These are phyloP conservation scores for Penicillium ucsense DNA, from an alignment of 495 filamentous ascomycete species.

Conservation along the genomic window DNA sequence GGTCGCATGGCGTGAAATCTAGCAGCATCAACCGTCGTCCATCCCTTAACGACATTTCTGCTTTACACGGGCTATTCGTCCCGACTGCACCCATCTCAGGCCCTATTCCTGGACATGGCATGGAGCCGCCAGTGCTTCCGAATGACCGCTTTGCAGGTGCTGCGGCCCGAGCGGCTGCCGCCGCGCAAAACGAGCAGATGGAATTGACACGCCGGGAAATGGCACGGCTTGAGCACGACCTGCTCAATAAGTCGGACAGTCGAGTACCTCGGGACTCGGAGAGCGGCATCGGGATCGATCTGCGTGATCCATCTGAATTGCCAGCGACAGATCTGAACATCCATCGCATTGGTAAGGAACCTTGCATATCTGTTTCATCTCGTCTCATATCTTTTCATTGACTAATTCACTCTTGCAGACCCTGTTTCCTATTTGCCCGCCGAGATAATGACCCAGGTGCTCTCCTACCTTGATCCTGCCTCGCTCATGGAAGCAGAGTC, in stretches of 20 bases:
- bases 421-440: constrained; percentile 56
- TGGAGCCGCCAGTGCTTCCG: constrained; percentile 32
- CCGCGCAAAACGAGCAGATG: constrained; percentile 48
- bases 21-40: constrained; percentile 29
- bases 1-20: constrained; percentile 11
- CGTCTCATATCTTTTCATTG: not conserved
- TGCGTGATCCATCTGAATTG: constrained; percentile 40
- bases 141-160: constrained; percentile 47
- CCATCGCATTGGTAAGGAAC: constrained; percentile 28
- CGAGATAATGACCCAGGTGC: constrained; percentile 64
- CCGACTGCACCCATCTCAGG: constrained; percentile 20
- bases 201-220: constrained; percentile 24
- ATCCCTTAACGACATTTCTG: constrained; percentile 32
- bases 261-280: constrained; percentile 49
- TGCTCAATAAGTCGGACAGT: constrained; percentile 22
- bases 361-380: not conserved
- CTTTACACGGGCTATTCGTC: constrained; percentile 29
- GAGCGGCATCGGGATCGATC: constrained; percentile 72
- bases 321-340: constrained; percentile 34
- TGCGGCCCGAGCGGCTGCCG: constrained; percentile 60
- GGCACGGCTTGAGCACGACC: constrained; percentile 30
- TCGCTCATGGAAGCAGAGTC: constrained; percentile 51
- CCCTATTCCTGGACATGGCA: constrained; percentile 30
- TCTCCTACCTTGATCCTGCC: constrained; percentile 58
- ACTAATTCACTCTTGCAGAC: constrained; percentile 36